Conservation (phyloP, 75 land plant genomes). For the Cupressus sempervirens region DNA sequence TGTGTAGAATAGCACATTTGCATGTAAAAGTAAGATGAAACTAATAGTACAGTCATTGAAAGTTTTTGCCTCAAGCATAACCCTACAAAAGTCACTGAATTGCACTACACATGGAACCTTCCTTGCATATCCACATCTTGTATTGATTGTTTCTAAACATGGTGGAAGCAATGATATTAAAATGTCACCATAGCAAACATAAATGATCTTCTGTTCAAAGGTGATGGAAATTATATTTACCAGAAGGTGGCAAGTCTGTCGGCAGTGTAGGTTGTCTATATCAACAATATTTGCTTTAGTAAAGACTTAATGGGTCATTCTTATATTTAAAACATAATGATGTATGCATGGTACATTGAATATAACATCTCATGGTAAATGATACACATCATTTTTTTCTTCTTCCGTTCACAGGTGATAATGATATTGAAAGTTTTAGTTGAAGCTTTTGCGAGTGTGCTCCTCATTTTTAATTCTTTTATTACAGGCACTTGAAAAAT, state of each 20-base stretch:
- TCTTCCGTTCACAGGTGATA: not conserved
- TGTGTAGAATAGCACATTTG: not conserved
- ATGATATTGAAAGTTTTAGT: not conserved
- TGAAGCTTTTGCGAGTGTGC: not conserved
- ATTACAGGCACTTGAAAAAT: slow-evolving; percentile 56
- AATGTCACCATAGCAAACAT: not conserved
- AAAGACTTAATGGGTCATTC: not conserved
- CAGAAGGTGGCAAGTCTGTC: not conserved
- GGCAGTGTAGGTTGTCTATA: not conserved
- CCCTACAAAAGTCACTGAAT: not conserved
- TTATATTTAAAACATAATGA: not conserved
- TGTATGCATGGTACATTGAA: not conserved
- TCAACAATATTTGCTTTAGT: not conserved
- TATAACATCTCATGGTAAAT: not conserved
- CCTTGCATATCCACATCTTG: not conserved
- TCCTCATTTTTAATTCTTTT: not conserved
- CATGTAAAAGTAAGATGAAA: not conserved
- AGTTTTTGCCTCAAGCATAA: not conserved
- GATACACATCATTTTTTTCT: not conserved
- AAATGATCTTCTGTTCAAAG: not conserved
- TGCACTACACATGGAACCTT: not conserved
- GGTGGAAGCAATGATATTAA: not conserved
- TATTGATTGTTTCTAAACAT: not conserved
- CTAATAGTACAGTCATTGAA: not conserved
- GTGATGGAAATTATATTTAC: not conserved